phyloP scores from a whole-genome alignment of 192 early-diverging fungal species.

The Backusella macrospora region DNA sequence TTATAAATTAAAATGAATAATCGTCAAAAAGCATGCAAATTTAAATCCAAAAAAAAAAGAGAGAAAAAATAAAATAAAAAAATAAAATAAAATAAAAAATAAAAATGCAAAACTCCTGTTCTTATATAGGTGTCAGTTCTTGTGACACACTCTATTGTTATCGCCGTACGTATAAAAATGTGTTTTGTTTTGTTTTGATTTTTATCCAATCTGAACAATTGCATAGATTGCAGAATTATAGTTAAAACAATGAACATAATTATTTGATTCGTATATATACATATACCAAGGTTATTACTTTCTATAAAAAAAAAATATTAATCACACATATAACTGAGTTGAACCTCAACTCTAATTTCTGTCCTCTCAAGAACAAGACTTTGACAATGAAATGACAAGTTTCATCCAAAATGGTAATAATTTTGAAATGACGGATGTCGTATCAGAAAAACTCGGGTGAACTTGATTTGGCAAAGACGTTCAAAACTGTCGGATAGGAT shows the following conservation, averaged over 20 bases:
- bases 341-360: background rate
- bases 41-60: background rate
- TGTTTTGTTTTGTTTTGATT: background rate
- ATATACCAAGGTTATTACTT: background rate
- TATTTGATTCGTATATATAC: background rate
- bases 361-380: background rate
- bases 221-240: slow-evolving; percentile 3
- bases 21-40: slow-evolving; percentile 7
- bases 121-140: background rate
- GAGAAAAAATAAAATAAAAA: no score
- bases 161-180: slow-evolving; percentile 9
- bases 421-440: slow-evolving; percentile 9
- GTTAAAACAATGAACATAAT: background rate
- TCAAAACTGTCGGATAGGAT: background rate
- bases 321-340: background rate
- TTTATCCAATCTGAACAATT: slow-evolving; percentile 1
- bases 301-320: background rate
- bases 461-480: background rate
- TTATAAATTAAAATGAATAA: slow-evolving; percentile 4
- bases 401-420: slow-evolving; percentile 1
- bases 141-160: slow-evolving; percentile 12
- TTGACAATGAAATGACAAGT: slow-evolving; percentile 12
- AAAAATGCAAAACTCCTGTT: background rate
- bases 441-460: background rate
- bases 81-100: no score